Evolutionary conservation across 2,329 filamentous ascomycete species (phyloP), one percentile per base, ranked within the genome.

Genomic region (Myriosclerotinia duriaeana): DNA sequence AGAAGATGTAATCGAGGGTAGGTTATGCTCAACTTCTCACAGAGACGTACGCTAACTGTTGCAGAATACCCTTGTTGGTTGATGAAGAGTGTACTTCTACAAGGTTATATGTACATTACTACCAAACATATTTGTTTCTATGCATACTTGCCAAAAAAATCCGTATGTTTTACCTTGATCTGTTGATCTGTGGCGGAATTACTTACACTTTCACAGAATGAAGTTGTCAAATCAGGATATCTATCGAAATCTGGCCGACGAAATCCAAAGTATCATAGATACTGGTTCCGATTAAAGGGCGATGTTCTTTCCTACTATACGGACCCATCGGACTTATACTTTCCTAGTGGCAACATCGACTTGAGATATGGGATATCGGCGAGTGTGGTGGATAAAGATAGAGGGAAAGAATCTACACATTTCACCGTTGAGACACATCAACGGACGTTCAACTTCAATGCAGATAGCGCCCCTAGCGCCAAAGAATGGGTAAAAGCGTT

Each of bases 71-170:
- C 93, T 11, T 98, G 94, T 79, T 97, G 92, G 88, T 81, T 98
- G 50, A 80, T 98, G 44, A 93, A 97, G 77, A 97, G 90, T 75
- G 92, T 97, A 54, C 81, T 98, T 40, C 84, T 98, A 11, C 93
- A 97, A 76, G 95, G 95, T 7, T 97, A 95, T 77, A 89, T 99
- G 84, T 98, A 98, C 79, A 91, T 99, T 74, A 98, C 95, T 0
- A 84, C 90, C 69, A 90, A 89, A 72, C 95, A 99, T 76, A 90
- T 98, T 69, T 97, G 93, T 79, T 99, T 98, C 77, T 98, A 97
- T 76, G 93, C 95, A 50, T 97, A 97, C 76, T 84, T 98, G n/a
- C 93, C 93, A 8, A 96, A 93, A 81, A 97, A 95, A 82, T 87
- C 90, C 62, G 90, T 91, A 82, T 78, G 88, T 4, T 20, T 22